Conservation (phyloP, 2,329 filamentous ascomycete genomes). For the Fusarium anthophilum region DNA sequence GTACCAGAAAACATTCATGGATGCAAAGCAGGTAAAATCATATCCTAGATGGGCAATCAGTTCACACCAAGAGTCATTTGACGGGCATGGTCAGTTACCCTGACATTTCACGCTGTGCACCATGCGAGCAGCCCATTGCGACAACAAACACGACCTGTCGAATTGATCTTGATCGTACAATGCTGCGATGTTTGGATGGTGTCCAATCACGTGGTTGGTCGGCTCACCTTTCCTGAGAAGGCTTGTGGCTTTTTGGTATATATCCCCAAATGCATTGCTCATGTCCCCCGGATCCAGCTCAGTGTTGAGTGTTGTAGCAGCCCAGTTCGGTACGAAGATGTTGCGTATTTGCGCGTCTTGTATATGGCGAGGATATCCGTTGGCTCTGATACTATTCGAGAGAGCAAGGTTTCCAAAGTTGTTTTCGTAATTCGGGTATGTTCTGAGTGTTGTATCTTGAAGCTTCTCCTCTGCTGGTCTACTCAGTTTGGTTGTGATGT, state of each 20-base stretch:
- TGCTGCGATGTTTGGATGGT: constrained; percentile 1
- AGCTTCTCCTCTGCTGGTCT: too few relatives aligned
- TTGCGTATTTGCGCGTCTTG: constrained; percentile 11
- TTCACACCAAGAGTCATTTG: fast-evolving
- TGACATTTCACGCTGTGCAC: constrained; percentile 15
- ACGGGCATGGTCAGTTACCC: neutral
- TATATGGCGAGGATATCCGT: neutral
- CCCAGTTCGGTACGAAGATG: neutral
- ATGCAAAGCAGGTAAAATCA: constrained; percentile 19
- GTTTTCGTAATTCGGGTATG: neutral
- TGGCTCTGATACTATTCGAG: neutral
- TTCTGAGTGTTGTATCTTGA: fast-evolving
- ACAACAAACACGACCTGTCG: constrained; percentile 13
- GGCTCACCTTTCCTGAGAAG: neutral
- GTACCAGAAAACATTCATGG: constrained; percentile 17
- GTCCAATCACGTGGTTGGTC: fast-evolving
- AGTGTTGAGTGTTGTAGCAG: neutral
- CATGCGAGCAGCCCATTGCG: constrained; percentile 23
- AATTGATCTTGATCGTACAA: constrained; percentile 6
- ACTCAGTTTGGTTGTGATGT: fast-evolving
- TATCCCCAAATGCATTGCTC: neutral
- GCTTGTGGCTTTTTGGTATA: neutral
- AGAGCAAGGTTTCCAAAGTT: constrained; percentile 10
- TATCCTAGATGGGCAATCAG: neutral
- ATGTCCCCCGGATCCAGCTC: neutral